Evolutionary conservation across 768 basidiomycete genomes (phyloP).

Genomic region (Suillus discolor): DNA sequence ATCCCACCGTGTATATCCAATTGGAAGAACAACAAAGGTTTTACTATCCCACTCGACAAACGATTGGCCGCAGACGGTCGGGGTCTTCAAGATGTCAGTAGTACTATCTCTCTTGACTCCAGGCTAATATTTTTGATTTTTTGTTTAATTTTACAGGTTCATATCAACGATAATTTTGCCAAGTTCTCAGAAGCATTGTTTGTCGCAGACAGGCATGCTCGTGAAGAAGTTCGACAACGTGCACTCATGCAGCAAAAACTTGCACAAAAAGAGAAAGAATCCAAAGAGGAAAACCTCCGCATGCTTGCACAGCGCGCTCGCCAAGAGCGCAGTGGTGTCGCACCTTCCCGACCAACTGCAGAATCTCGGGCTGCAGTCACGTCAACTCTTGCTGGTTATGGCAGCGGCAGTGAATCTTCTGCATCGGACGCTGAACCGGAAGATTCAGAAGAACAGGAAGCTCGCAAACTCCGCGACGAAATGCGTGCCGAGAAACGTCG

Average conservation of each 20-base stretch:
- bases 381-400: constrained; percentile 82
- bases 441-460: constrained; percentile 80
- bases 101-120: constrained; percentile 2
- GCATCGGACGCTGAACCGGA: constrained; percentile 58
- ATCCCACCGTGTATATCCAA: constrained; percentile 99
- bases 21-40: constrained; percentile 99
- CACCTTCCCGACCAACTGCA: constrained; percentile 62
- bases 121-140: constrained; percentile 2
- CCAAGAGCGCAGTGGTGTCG: constrained; percentile 86
- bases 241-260: constrained; percentile 98
- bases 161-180: constrained; percentile 99
- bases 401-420: constrained; percentile 67
- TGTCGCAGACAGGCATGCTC: constrained; percentile 94
- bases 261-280: constrained; percentile 95
- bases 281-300: constrained; percentile 95
- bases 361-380: constrained; percentile 73
- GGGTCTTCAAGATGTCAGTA: constrained; percentile 92
- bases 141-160: constrained; percentile 56
- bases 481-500: constrained; percentile 91
- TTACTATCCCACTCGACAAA: constrained; percentile 98
- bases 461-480: constrained; percentile 81
- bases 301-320: constrained; percentile 93
- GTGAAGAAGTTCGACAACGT: constrained; percentile 96
- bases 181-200: constrained; percentile 97
- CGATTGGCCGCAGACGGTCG: constrained; percentile 97